A percentile compares a stretch with the other conserved stretches of the same genome.
phyloP scores from a whole-genome alignment of 495 filamentous ascomycete species.

The Recurvomyces mirabilis region DNA sequence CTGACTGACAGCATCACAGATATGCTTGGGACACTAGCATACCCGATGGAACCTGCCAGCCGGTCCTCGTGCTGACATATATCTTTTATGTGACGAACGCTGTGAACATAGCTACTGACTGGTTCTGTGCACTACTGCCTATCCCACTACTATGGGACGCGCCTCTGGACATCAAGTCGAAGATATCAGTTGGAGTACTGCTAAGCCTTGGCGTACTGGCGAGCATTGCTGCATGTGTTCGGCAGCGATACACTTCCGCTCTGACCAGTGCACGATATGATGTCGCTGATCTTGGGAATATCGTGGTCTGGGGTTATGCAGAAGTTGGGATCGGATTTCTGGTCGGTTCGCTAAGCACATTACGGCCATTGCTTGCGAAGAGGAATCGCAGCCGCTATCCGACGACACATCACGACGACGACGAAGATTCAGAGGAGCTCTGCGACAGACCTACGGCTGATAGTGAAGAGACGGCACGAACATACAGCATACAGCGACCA shows the following conservation, averaged over 20 bases:
- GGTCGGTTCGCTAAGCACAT: not conserved
- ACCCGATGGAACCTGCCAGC: slow-evolving; percentile 1
- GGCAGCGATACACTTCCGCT: too few relatives aligned
- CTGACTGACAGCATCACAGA: not conserved
- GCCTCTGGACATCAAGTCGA: not conserved
- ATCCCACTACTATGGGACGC: slow-evolving; percentile 5
- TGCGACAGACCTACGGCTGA: too few relatives aligned
- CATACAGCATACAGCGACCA: too few relatives aligned
- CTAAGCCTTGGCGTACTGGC: too few relatives aligned
- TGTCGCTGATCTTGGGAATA: not conserved
- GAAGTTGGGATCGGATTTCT: not conserved
- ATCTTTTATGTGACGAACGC: slow-evolving; percentile 5
- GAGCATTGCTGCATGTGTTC: too few relatives aligned
- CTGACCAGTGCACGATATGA: not conserved
- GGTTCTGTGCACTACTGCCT: slow-evolving; percentile 9
- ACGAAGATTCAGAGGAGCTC: too few relatives aligned
- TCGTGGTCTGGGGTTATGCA: slow-evolving; percentile 9
- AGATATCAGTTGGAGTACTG: slow-evolving; percentile 8
- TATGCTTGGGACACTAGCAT: slow-evolving; percentile 1
- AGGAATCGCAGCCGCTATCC: too few relatives aligned
- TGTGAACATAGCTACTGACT: slow-evolving; percentile 9
- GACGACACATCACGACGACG: too few relatives aligned
- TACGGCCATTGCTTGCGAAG: not conserved
- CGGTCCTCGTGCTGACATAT: not conserved
- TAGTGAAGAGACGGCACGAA: too few relatives aligned